Conservation (phyloP, 371 early-diverging fungal species). For the Saksenaea vasiformis region DNA sequence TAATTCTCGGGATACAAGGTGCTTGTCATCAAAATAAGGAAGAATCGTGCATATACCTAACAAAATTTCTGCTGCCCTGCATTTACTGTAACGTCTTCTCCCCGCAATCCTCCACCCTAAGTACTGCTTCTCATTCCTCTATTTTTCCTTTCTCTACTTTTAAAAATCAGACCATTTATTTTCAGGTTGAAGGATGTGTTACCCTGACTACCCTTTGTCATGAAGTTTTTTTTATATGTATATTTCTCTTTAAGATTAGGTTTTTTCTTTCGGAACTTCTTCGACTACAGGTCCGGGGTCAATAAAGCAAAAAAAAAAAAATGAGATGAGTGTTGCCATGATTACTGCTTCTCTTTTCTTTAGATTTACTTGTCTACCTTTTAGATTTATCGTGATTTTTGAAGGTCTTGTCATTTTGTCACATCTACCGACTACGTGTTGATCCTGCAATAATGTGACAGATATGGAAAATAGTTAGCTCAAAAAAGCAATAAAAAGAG, state of each 20-base stretch:
- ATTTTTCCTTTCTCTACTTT: neutral
- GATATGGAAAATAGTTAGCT: conserved; percentile 2
- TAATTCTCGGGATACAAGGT: neutral
- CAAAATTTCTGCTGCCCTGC: neutral
- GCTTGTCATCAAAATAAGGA: conserved; percentile 3
- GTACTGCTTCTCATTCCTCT: neutral
- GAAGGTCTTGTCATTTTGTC: neutral
- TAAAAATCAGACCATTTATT: conserved; percentile 5
- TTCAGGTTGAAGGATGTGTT: neutral
- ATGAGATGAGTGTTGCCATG: too few species aligned
- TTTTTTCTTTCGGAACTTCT: neutral
- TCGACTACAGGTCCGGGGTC: neutral
- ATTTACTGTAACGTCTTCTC: neutral
- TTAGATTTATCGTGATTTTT: neutral
- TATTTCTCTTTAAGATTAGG: neutral
- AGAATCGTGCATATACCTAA: neutral
- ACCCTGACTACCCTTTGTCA: neutral
- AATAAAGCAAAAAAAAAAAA: neutral
- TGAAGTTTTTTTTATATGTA: conserved; percentile 1
- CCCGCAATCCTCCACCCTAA: neutral
- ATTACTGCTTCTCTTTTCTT: neutral
- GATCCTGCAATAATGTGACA: neutral
- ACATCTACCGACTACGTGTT: neutral
- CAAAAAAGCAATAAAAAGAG: neutral
- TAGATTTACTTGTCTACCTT: neutral